Percentiles rank a stretch among this genome's conserved stretches.
Conservation (phyloP, 768 basidiomycete genomes). For the Boletus sp. region DNA sequence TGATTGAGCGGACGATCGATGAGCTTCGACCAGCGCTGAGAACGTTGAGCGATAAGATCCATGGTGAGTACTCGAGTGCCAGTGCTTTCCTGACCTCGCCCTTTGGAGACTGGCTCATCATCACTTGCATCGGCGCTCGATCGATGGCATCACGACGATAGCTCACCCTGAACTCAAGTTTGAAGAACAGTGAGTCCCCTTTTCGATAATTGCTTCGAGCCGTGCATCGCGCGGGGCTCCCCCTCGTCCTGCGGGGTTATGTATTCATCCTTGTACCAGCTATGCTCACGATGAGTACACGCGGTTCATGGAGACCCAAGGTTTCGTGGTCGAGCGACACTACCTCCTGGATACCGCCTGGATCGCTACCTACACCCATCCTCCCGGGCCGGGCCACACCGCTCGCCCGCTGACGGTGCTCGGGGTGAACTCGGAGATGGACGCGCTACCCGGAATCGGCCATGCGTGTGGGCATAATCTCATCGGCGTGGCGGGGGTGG, state of each 20-base stretch:
- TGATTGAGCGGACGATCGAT: conserved; percentile 43
- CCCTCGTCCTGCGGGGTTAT: background rate
- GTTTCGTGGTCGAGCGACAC: conserved; percentile 62
- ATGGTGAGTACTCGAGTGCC: conserved; percentile 40
- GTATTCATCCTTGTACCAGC: conserved; percentile 32
- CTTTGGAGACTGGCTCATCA: too few relatives aligned
- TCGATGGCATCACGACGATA: conserved; percentile 20
- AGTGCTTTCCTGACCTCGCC: background rate
- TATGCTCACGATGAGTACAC: conserved; percentile 73
- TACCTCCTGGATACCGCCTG: conserved; percentile 73
- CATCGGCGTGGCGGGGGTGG: conserved; percentile 75
- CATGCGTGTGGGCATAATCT: conserved; percentile 85
- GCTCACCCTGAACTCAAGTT: conserved; percentile 70
- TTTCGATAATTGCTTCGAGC: background rate
- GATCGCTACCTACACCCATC: conserved; percentile 63
- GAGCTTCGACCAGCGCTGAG: conserved; percentile 55
- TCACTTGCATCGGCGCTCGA: too few relatives aligned
- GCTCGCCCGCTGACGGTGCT: conserved; percentile 42
- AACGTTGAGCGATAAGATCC: conserved; percentile 67
- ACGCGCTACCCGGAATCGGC: conserved; percentile 57
- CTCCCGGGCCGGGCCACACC: conserved; percentile 53
- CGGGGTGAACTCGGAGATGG: conserved; percentile 79
- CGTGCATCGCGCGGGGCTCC: background rate
- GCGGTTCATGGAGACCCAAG: conserved; percentile 60
- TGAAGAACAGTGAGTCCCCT: conserved; percentile 40